Evolutionary conservation across 768 basidiomycete genomes (phyloP).

Genomic region (Mrakia gelida): DNA sequence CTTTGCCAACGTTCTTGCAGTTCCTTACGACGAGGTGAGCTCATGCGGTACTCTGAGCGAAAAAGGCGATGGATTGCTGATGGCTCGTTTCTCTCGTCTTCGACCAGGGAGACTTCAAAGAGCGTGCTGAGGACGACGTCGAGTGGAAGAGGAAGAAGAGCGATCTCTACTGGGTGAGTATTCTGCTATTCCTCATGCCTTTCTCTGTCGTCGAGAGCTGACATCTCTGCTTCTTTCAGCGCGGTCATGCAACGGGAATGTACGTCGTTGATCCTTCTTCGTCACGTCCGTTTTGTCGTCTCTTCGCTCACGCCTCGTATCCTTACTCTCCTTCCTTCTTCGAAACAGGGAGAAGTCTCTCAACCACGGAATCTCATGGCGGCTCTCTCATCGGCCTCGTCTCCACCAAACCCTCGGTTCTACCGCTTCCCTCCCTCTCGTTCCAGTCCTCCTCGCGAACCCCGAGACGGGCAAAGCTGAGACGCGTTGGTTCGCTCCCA

Average conservation of each 20-base stretch:
- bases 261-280: not conserved
- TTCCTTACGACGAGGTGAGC: slow-evolving; percentile 26
- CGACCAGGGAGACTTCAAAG: slow-evolving; percentile 16
- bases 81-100: not conserved
- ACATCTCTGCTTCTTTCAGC: not conserved
- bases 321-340: not conserved
- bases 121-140: not conserved
- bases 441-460: slow-evolving; percentile 23
- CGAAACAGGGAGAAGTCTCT: not conserved
- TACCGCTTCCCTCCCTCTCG: not conserved
- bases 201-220: not conserved
- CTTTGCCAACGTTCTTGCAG: not conserved
- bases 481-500: not conserved
- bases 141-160: slow-evolving; percentile 14
- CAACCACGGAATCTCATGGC: slow-evolving; percentile 26
- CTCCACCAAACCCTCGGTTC: slow-evolving; percentile 22
- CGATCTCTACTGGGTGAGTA: slow-evolving; percentile 28
- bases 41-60: too few species aligned
- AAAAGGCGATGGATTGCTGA: too few species aligned
- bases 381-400: slow-evolving; percentile 18
- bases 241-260: slow-evolving; percentile 28
- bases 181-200: too few species aligned
- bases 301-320: not conserved
- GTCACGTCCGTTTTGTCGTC: too few species aligned
- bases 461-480: slow-evolving; percentile 8